phyloP scores from a whole-genome alignment of 352 stramenopile genomes.

The Phytophthora chlamydospora region DNA sequence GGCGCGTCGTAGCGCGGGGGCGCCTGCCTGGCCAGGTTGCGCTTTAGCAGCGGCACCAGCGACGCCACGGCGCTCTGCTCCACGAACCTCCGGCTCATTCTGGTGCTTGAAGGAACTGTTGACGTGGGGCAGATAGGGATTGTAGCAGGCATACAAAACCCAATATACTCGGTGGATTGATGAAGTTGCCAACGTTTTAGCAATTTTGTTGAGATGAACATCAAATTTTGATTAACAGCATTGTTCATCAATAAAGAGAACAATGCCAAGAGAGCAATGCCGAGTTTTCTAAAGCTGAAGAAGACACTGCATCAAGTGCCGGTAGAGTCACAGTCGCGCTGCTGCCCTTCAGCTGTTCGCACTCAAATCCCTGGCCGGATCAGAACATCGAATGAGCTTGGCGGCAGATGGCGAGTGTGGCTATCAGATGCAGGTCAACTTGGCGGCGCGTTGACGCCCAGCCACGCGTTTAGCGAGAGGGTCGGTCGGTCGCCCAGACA shows the following conservation, averaged over 20 bases:
- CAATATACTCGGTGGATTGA: constrained; percentile 6
- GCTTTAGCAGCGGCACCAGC: constrained; percentile 61
- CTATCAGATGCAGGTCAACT: constrained; percentile 9
- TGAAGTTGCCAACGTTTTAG: too few species aligned
- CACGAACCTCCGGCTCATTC: constrained; percentile 47
- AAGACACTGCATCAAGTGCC: too few species aligned
- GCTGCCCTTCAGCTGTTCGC: neutral
- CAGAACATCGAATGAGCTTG: constrained; percentile 19
- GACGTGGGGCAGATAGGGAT: constrained; percentile 5
- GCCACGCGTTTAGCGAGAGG: neutral
- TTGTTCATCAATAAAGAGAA: too few species aligned
- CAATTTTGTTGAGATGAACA: too few species aligned
- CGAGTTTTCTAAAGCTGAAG: too few species aligned
- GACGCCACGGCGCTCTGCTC: constrained; percentile 47
- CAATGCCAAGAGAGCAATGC: too few species aligned
- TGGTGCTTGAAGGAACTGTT: constrained; percentile 13
- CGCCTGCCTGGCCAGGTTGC: constrained; percentile 52
- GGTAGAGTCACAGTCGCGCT: too few species aligned
- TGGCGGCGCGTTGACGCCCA: constrained; percentile 1
- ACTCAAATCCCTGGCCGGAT: constrained; percentile 6
- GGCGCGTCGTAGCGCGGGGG: constrained; percentile 31
- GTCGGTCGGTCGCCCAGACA: neutral
- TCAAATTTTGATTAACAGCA: too few species aligned
- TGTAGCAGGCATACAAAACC: constrained; percentile 18
- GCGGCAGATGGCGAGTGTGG: constrained; percentile 18